These are phyloP conservation scores for Vachellia collinsii DNA, from an alignment of 306 rosid species.

Conservation along the genomic window DNA sequence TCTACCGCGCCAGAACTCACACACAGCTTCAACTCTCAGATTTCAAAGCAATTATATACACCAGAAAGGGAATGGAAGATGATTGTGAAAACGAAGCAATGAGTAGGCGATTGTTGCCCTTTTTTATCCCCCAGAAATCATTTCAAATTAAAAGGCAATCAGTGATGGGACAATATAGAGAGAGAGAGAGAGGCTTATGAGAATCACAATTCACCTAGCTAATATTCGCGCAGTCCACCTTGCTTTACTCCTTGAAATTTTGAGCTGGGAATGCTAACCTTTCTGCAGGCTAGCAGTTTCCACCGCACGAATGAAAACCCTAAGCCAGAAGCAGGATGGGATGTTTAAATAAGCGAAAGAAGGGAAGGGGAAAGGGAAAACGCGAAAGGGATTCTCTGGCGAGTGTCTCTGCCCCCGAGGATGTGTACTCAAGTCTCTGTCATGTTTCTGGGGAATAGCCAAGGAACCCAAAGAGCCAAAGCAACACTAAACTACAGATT, in stretches of 20 bases:
- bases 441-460: slow-evolving; percentile 39
- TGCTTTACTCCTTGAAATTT: neutral
- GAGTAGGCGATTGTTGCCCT: neutral
- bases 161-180: slow-evolving; percentile 23
- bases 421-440: slow-evolving; percentile 12
- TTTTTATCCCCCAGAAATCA: neutral
- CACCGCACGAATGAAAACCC: slow-evolving; percentile 35
- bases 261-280: neutral
- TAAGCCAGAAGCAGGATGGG: slow-evolving; percentile 29
- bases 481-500: slow-evolving; percentile 46
- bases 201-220: slow-evolving; percentile 42
- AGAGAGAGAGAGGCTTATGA: slow-evolving; percentile 6
- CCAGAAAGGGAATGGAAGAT: neutral
- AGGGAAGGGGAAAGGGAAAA: slow-evolving; percentile 42
- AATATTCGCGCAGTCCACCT: slow-evolving; percentile 38
- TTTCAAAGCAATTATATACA: slow-evolving; percentile 20
- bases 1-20: slow-evolving; percentile 12
- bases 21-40: slow-evolving; percentile 34
- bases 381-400: slow-evolving; percentile 42
- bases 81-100: neutral
- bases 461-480: slow-evolving; percentile 52
- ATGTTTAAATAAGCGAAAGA: neutral
- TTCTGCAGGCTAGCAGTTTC: slow-evolving; percentile 18
- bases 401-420: neutral
- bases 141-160: slow-evolving; percentile 32